Base-by-base conservation (phyloP, 2,329 filamentous ascomycete genomes). In the Arthroderma sp. region DNA sequence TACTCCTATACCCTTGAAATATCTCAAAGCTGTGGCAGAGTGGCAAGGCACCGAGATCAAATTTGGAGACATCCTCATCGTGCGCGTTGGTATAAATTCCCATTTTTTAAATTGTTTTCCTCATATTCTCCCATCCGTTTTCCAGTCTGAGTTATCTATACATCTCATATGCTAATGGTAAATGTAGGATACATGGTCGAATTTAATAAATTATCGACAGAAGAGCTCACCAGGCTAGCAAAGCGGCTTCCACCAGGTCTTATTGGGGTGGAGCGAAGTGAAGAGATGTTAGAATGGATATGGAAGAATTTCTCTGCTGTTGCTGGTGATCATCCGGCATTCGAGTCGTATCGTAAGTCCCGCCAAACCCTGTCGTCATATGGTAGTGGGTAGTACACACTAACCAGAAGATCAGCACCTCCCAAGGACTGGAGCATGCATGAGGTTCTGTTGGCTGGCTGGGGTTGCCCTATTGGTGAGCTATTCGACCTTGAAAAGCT, bases 291-390 rank as follows among this genome's bases (percentile, higher is more conserved):
- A 6, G 64, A 68, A 36, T 80, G 75, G 74, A 60, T 79, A 9
- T 79, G 75, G 74, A 68, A 78, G 42, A 64, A 68, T 10, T 78
- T 80, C 53, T 63, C 73, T 0, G 76, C 75, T 3, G 69, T 78
- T 2, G 76, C 71, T 0, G 73, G 76, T 8, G 76, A 80, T 48
- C 68, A 71, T 15, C 71, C 75, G 6, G 67, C 65, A 4, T 73
- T 74, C 52, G 75, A 78, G 55, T 68, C 68, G 29, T 47, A 44
- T 44, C 50, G 40, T 48, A 34, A 36, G 53, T 48, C 53, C 5
- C 30, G 30, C 36, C 36, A 29, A 44, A 58, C 55, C 44, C 47
- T 55, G 32, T 57, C 63, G 41, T 15, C 59, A 6, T 63, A 61
- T 42, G 53, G 4, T 11, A 15, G 29, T 9, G 30, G 5, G 11